phyloP scores from a whole-genome alignment of 306 rosid species.

The Casuarina cunninghamiana region DNA sequence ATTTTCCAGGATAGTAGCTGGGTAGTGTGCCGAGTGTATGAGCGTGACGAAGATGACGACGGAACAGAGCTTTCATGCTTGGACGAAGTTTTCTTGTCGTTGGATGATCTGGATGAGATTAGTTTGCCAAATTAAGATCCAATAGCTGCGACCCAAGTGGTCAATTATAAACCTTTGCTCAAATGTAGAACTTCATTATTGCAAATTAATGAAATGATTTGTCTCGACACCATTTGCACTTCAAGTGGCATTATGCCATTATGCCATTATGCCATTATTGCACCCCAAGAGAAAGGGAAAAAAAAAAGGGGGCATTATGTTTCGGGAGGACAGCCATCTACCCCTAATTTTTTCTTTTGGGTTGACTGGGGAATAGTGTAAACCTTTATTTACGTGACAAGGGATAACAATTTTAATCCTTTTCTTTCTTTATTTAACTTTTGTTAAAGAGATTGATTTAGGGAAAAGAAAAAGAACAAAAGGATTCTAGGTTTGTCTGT shows the following conservation, averaged over 20 bases:
- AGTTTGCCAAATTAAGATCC: conserved; percentile 67
- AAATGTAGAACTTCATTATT: conserved; percentile 27
- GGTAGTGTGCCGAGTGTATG: conserved; percentile 75
- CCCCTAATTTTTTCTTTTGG: neutral
- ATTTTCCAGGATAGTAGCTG: conserved; percentile 61
- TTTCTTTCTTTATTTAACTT: neutral
- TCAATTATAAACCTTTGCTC: conserved; percentile 35
- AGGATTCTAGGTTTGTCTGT: no score
- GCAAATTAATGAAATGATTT: neutral
- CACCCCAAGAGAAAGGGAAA: neutral
- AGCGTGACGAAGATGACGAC: conserved; percentile 48
- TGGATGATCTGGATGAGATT: conserved; percentile 96
- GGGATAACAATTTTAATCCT: neutral
- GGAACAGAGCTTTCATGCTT: conserved; percentile 84
- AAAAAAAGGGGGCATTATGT: neutral
- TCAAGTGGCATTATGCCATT: neutral
- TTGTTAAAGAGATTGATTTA: neutral
- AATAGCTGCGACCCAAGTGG: conserved; percentile 22
- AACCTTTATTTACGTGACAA: neutral
- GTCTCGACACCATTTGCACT: neutral
- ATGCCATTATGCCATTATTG: neutral
- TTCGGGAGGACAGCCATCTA: neutral
- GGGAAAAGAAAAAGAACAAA: no score
- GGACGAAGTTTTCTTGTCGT: conserved; percentile 92
- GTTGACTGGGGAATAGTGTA: neutral